Evolutionary conservation across 352 stramenopile species (phyloP).

Genomic region (Globisporangium cystogenes): DNA sequence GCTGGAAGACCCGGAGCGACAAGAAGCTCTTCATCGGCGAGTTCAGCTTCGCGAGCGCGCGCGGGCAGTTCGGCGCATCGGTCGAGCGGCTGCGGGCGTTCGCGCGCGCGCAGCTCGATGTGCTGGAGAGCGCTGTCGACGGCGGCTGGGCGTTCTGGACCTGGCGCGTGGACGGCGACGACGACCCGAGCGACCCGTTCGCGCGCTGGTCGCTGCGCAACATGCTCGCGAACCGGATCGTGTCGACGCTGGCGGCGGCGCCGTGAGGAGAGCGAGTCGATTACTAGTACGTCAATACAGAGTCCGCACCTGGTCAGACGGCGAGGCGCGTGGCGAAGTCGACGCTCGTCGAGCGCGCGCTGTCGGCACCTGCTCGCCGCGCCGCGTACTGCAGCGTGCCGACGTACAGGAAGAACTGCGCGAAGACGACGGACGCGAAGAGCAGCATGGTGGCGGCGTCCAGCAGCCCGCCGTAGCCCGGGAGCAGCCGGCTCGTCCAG

Average conservation of each 20-base stretch:
- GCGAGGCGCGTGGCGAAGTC: slow-evolving; percentile 1
- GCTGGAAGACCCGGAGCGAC: slow-evolving; percentile 13
- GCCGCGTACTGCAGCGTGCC: slow-evolving; percentile 1
- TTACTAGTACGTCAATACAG: slow-evolving; percentile 27
- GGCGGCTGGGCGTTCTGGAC: slow-evolving; percentile 3
- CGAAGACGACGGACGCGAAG: slow-evolving; percentile 61
- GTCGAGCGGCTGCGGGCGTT: neutral
- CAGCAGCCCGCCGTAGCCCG: slow-evolving; percentile 91
- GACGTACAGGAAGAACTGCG: slow-evolving; percentile 41
- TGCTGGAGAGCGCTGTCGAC: slow-evolving; percentile 1
- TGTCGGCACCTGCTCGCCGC: neutral
- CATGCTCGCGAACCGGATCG: slow-evolving; percentile 12
- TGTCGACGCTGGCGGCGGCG: neutral
- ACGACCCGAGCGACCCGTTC: slow-evolving; percentile 7
- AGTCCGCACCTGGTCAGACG: neutral
- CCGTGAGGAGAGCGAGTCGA: slow-evolving; percentile 16
- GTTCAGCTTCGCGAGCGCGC: slow-evolving; percentile 7
- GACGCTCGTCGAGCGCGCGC: neutral
- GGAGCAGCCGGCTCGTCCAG: slow-evolving; percentile 89
- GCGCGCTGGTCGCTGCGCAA: slow-evolving; percentile 23
- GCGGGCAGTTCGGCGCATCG: neutral
- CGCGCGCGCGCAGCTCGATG: neutral
- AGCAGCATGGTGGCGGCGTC: slow-evolving; percentile 90
- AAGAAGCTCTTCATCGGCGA: slow-evolving; percentile 25
- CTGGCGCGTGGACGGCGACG: slow-evolving; percentile 17